These are phyloP conservation scores for Capsicum baccatum DNA, from an alignment of 257 asterid species.

Conservation along the genomic window DNA sequence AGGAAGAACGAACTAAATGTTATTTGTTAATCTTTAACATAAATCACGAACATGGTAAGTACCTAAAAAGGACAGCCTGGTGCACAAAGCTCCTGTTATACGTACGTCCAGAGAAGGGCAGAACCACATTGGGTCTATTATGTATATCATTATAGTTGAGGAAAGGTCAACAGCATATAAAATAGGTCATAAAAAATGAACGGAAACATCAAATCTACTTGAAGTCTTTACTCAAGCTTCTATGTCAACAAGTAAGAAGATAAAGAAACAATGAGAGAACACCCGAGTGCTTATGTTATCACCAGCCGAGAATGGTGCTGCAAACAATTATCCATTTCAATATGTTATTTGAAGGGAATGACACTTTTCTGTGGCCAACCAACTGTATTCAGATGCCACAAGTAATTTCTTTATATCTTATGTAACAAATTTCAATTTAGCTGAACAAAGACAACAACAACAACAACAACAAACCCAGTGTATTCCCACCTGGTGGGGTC, in stretches of 20 bases:
- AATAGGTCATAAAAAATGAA: background rate
- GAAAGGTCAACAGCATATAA: background rate
- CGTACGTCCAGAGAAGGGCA: background rate
- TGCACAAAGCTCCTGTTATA: background rate
- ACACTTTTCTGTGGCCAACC: background rate
- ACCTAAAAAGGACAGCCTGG: background rate
- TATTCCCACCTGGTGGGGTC: too few species aligned
- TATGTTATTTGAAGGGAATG: background rate
- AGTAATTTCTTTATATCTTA: background rate
- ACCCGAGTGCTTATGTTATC: background rate
- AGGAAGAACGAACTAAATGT: background rate
- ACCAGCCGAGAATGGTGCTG: background rate
- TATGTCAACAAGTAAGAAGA: background rate
- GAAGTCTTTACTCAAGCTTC: background rate
- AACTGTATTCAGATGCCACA: conserved; percentile 7
- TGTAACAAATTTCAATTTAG: background rate
- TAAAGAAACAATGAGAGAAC: background rate
- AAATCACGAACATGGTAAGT: background rate
- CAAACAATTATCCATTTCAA: background rate
- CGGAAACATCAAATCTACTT: background rate
- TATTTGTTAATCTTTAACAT: background rate
- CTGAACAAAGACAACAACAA: background rate
- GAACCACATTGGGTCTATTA: background rate
- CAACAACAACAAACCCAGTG: too few species aligned
- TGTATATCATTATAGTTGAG: background rate